Evolutionary conservation across 2,329 filamentous ascomycete genomes (phyloP).

Genomic region (Verticillium klebahnii): DNA sequence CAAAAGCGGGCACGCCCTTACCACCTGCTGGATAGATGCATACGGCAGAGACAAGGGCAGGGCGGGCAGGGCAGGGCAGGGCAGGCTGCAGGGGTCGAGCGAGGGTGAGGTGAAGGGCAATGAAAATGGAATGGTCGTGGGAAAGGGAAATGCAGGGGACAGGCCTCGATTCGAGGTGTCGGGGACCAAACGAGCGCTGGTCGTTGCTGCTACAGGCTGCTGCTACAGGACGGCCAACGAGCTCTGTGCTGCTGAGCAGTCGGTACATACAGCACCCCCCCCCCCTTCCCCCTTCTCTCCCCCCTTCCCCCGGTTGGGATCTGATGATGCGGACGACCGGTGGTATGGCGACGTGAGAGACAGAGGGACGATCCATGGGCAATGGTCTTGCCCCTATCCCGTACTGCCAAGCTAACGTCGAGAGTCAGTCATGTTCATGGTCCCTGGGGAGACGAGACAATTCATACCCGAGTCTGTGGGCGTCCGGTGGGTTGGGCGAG

Average conservation of each 20-base stretch:
- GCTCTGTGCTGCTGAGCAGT: background rate
- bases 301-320: background rate
- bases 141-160: constrained; percentile 5
- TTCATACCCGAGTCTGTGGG: background rate
- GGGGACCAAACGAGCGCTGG: constrained; percentile 9
- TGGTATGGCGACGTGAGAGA: background rate
- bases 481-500: background rate
- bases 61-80: background rate
- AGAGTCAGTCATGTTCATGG: background rate
- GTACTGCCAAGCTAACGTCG: background rate
- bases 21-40: constrained; percentile 13
- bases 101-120: background rate
- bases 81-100: background rate
- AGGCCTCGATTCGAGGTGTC: constrained; percentile 15
- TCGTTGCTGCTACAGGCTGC: constrained; percentile 3
- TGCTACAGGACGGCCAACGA: no score
- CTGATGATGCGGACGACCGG: background rate
- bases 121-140: background rate
- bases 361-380: background rate
- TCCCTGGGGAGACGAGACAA: background rate
- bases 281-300: background rate
- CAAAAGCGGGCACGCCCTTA: constrained; percentile 9
- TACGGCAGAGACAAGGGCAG: constrained; percentile 1
- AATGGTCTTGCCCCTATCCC: background rate
- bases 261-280: no score